Percentiles rank a stretch among this genome's conserved stretches.
Conservation (phyloP, 306 rosid species). For the Acmispon strigosus region DNA sequence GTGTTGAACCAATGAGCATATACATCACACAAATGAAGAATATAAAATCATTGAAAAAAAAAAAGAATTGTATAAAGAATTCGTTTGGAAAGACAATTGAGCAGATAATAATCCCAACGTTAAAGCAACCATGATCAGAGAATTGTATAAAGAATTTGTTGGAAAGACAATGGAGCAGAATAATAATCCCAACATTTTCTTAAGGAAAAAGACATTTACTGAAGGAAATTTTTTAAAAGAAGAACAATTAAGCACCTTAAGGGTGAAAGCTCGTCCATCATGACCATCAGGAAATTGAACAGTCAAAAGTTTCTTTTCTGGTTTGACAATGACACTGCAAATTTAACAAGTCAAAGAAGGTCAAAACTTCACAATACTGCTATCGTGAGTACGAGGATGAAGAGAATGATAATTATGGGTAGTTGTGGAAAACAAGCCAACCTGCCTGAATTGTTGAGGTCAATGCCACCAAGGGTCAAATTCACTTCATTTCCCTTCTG, state of each 20-base stretch:
- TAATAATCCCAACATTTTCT: background rate
- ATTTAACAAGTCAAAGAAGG: slow-evolving; percentile 18
- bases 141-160: background rate
- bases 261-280: slow-evolving; percentile 94
- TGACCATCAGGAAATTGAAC: slow-evolving; percentile 91
- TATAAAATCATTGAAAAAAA: background rate
- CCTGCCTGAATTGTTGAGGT: slow-evolving; percentile 99
- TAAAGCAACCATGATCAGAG: background rate
- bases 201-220: background rate
- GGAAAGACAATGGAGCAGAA: background rate
- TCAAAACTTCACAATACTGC: slow-evolving; percentile 24
- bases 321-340: slow-evolving; percentile 85
- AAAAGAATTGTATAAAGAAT: background rate
- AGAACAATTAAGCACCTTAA: slow-evolving; percentile 57
- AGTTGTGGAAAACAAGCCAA: slow-evolving; percentile 53
- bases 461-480: slow-evolving; percentile 98
- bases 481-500: slow-evolving; percentile 81
- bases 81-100: background rate
- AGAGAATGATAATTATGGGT: background rate
- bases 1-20: slow-evolving; percentile 7
- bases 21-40: background rate
- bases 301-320: slow-evolving; percentile 92
- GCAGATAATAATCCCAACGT: background rate
- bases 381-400: background rate
- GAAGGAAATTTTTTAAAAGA: background rate